Evolutionary conservation across 2,329 filamentous ascomycete species (phyloP).

Genomic region (Trichoderma sp.): DNA sequence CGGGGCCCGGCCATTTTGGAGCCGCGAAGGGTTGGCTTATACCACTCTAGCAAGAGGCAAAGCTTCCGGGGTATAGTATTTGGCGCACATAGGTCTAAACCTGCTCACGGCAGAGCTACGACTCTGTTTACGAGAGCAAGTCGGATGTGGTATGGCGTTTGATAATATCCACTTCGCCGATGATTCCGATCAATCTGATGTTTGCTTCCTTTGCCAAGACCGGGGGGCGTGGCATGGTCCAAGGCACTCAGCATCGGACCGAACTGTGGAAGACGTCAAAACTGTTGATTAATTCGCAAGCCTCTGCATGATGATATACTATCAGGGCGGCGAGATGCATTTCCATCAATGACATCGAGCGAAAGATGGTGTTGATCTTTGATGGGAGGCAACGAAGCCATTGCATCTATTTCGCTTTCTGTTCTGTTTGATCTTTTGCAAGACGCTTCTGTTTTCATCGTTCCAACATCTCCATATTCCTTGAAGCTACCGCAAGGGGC

Average conservation of each 20-base stretch:
- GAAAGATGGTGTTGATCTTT: neutral
- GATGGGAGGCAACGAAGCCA: neutral
- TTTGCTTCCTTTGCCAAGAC: neutral
- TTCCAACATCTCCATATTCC: neutral
- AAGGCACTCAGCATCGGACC: slow-evolving; percentile 13
- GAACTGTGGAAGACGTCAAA: slow-evolving; percentile 14
- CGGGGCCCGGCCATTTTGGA: neutral
- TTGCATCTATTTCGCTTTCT: neutral
- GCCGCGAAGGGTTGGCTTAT: neutral
- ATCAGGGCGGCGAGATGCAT: neutral
- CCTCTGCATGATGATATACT: neutral
- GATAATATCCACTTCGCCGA: slow-evolving; percentile 13
- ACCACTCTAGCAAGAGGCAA: neutral
- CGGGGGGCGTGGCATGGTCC: neutral
- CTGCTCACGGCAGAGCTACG: neutral
- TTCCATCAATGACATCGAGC: neutral
- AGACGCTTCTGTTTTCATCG: neutral
- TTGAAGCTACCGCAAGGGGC: neutral
- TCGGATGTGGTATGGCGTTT: neutral
- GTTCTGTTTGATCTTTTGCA: neutral
- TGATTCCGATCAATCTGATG: slow-evolving; percentile 16
- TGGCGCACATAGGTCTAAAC: neutral
- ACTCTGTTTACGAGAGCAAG: neutral
- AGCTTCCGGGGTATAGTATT: neutral
- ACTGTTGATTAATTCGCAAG: neutral